Conservation (phyloP, 306 rosid species). For the Vigna reflexopilosa region DNA sequence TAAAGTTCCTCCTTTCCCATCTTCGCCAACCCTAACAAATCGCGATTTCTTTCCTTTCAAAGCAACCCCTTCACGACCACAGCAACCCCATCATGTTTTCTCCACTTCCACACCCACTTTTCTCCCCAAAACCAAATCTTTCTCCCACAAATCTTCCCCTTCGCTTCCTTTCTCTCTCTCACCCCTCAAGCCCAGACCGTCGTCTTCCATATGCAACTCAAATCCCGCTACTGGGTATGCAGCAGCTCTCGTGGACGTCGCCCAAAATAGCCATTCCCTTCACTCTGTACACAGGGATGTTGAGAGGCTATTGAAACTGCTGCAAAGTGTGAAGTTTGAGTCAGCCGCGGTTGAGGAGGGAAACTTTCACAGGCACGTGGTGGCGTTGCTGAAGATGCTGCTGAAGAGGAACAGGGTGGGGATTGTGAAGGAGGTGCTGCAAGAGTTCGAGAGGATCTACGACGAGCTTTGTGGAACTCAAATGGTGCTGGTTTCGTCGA, state of each 20-base stretch:
- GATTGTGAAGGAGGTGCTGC: conserved; percentile 59
- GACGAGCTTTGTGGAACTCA: conserved; percentile 65
- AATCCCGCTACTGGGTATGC: conserved; percentile 78
- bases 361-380: conserved; percentile 59
- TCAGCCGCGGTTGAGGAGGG: conserved; percentile 47
- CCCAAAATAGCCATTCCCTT: conserved; percentile 64
- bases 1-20: conserved; percentile 51
- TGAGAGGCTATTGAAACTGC: conserved; percentile 56
- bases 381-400: conserved; percentile 67
- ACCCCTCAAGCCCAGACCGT: conserved; percentile 30
- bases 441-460: conserved; percentile 77
- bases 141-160: conserved; percentile 45
- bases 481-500: conserved; percentile 66
- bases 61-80: conserved; percentile 37
- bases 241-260: conserved; percentile 70
- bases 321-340: conserved; percentile 43
- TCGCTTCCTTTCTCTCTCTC: conserved; percentile 42
- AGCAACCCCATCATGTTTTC: conserved; percentile 46
- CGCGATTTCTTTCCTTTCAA: conserved; percentile 59
- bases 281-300: conserved; percentile 63
- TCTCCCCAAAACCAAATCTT: conserved; percentile 48
- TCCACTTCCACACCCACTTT: conserved; percentile 47
- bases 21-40: conserved; percentile 40
- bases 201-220: conserved; percentile 47
- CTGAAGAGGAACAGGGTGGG: conserved; percentile 60